Conservation (phyloP, 768 basidiomycete species). For the Xerocomus spinulosus region DNA sequence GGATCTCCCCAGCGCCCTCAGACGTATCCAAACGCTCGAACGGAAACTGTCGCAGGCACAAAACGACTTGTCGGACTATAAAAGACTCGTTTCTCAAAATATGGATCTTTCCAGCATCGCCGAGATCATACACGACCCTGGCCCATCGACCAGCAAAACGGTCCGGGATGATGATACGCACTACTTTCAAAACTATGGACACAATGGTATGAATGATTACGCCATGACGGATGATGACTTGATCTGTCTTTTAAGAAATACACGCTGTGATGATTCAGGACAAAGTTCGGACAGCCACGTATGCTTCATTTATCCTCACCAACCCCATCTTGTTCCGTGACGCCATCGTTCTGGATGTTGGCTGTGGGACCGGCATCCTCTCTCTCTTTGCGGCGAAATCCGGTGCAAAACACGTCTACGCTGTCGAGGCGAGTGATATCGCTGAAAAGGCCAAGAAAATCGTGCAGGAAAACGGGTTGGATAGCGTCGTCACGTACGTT, state of each 20-base stretch:
- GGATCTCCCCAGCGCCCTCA: conserved; percentile 32
- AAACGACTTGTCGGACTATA: conserved; percentile 60
- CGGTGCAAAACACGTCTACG: conserved; percentile 86
- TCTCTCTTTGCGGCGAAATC: conserved; percentile 86
- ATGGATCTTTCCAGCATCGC: conserved; percentile 44
- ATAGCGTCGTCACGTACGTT: conserved; percentile 61
- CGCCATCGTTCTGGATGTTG: conserved; percentile 89
- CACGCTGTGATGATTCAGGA: conserved; percentile 97
- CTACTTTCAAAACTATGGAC: conserved; percentile 88
- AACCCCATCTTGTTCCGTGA: conserved; percentile 79
- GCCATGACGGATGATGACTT: neutral
- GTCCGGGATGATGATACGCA: conserved; percentile 84
- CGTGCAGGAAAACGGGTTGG: conserved; percentile 68
- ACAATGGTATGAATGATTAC: conserved; percentile 58
- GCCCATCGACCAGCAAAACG: conserved; percentile 19
- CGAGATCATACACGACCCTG: conserved; percentile 39
- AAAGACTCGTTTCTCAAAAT: conserved; percentile 49
- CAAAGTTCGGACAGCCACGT: conserved; percentile 88
- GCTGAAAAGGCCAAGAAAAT: conserved; percentile 74
- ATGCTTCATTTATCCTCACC: conserved; percentile 84
- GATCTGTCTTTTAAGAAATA: conserved; percentile 54
- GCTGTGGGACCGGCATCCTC: conserved; percentile 92
- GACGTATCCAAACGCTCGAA: conserved; percentile 57
- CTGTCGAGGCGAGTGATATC: conserved; percentile 87
- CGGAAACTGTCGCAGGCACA: conserved; percentile 55